These are phyloP conservation scores for Diutina mesorugosa DNA, from an alignment of 1,139 yeast species.

Conservation along the genomic window DNA sequence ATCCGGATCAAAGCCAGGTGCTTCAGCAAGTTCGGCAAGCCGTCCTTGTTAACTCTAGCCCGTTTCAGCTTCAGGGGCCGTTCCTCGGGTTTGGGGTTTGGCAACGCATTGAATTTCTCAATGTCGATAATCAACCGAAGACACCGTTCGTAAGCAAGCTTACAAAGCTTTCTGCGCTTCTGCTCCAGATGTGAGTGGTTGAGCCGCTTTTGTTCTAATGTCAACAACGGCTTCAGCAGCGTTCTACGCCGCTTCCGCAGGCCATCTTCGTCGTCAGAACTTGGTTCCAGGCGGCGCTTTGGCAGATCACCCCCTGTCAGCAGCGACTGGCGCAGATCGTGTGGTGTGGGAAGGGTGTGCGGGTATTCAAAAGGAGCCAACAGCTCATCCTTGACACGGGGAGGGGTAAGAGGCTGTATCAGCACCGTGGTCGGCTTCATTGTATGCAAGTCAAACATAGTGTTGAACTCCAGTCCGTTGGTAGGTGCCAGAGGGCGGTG, in stretches of 20 bases:
- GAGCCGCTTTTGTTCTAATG: conserved; percentile 55
- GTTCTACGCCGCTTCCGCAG: conserved; percentile 18
- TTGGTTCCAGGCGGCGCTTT: background rate
- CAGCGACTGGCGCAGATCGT: conserved; percentile 15
- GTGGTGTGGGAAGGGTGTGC: conserved; percentile 16
- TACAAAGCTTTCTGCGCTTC: conserved; percentile 59
- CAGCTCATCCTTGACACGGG: conserved; percentile 1
- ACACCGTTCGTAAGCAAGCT: conserved; percentile 45
- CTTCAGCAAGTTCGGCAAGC: conserved; percentile 34
- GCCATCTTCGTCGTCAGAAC: conserved; percentile 7
- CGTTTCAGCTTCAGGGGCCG: conserved; percentile 19
- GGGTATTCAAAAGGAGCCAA: background rate
- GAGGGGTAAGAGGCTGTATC: conserved; percentile 3
- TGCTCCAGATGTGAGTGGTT: conserved; percentile 73
- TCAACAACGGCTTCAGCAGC: conserved; percentile 32
- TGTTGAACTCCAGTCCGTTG: conserved; percentile 5
- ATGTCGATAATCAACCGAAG: conserved; percentile 27
- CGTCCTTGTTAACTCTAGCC: conserved; percentile 30
- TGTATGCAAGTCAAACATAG: conserved; percentile 18
- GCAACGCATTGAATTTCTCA: conserved; percentile 20
- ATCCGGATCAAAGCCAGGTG: conserved; percentile 33
- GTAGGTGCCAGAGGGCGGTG: conserved; percentile 7
- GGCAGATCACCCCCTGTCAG: background rate
- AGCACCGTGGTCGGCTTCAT: conserved; percentile 12
- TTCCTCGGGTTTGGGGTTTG: conserved; percentile 4